Base-by-base conservation (phyloP, 106 monocot genomes). In the Dioscorea dumetorum region DNA sequence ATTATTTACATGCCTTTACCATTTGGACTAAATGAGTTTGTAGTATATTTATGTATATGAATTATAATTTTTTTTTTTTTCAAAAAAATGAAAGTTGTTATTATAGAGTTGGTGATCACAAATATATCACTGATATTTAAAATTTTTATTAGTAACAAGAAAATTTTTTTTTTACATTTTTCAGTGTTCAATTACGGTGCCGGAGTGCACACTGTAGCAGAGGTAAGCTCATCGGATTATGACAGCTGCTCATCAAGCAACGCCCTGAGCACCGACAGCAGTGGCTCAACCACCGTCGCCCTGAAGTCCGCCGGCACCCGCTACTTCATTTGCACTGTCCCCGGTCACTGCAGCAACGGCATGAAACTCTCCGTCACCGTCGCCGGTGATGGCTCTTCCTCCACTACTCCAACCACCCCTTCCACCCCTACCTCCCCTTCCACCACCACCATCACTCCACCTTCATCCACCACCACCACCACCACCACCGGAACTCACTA, bases 331-430 rank as follows among this genome's bases (percentile, higher is more conserved):
- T 88, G 88, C 52, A 67, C 75, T 5, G 56, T 72, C 8, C 60
- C 78, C 52, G 76, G 84, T 6, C 88, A 88, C 69, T 88, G 88
- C 61, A 15, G 41, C 54, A 31, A 62, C 22, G 88, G 88, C 48
- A 78, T 79, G 85, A 88, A 88, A 60, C 67, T 88, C 22, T 50
- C 78, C n/a, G 76, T 88, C 67, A 53, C 72, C 4, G 81, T 79
- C n/a, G 78, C 33, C 75, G 2, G 21, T 28, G 28, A 3, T 28
- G 28, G 28, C 28, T 28, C 28, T 28, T 28, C 28, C 28, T 28
- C 28, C 28, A 28, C n/a, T n/a, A n/a, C 60, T 12, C 19, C 13
- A 18, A 0, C 70, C 7, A 17, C 74, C 18, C 61, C 69, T 5
- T 11, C 69, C 22, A 34, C 71, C 3, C 12, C 66, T 15, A 35